phyloP scores from a whole-genome alignment of 352 stramenopile genomes.

The Aphanomyces invadans region DNA sequence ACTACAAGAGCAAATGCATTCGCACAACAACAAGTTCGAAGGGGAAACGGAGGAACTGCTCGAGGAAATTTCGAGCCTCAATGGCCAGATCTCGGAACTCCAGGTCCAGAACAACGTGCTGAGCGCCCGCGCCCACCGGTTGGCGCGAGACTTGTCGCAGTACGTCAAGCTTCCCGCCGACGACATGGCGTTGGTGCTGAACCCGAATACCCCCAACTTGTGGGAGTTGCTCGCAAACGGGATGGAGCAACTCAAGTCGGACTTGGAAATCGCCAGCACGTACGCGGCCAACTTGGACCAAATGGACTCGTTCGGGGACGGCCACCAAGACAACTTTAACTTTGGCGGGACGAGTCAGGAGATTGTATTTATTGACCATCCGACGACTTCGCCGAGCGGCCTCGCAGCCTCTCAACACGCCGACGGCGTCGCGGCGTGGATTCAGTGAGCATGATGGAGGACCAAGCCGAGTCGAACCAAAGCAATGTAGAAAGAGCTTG shows the following conservation, averaged over 20 bases:
- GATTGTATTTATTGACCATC: neutral
- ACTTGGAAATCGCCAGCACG: slow-evolving; percentile 80
- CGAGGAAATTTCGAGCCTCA: slow-evolving; percentile 21
- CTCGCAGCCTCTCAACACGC: neutral
- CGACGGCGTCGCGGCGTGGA: neutral
- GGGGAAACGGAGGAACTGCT: slow-evolving; percentile 12
- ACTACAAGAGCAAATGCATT: slow-evolving; percentile 16
- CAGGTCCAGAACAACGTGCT: slow-evolving; percentile 83
- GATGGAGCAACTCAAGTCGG: slow-evolving; percentile 86
- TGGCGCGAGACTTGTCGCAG: slow-evolving; percentile 76
- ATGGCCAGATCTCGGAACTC: slow-evolving; percentile 53
- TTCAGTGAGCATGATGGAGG: neutral
- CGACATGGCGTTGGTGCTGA: slow-evolving; percentile 34
- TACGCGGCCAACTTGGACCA: slow-evolving; percentile 75
- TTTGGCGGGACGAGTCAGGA: neutral
- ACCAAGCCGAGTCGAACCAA: neutral
- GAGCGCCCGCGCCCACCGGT: slow-evolving; percentile 56
- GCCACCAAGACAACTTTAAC: slow-evolving; percentile 3
- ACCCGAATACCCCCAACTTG: slow-evolving; percentile 57
- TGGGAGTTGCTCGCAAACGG: slow-evolving; percentile 78
- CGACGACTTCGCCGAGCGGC: neutral
- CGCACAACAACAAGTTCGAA: slow-evolving; percentile 21
- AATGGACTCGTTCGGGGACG: neutral
- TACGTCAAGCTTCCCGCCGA: slow-evolving; percentile 75
- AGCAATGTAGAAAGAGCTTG: no score